Evolutionary conservation across 2,329 filamentous ascomycete genomes (phyloP), one percentile per base, ranked within the genome.

Genomic region (Cordyceps javanica): DNA sequence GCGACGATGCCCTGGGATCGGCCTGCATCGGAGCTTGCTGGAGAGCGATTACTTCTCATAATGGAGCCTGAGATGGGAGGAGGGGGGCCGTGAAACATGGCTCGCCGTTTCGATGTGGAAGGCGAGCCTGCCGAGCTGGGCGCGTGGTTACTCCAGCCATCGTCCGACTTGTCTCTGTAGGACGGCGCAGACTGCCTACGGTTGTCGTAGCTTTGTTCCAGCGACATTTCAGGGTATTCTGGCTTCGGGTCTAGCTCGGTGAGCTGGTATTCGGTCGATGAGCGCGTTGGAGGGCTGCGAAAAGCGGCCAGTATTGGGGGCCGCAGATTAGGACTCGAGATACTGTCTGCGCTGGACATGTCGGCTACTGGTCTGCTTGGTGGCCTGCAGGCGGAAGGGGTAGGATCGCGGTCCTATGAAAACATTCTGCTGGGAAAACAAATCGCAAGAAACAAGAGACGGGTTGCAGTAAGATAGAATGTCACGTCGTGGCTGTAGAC

Each of bases 11-110:
- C 59, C 55, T 21, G 57, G 55, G 32, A 65, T 52, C 9, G 65
- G 46, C 2, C 61, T 55, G 19, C 62, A 60, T 61, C n/a, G 49
- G 3, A 62, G 62, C 32, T 59, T 61, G 7, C 48, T 14, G 14
- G 54, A 10, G 51, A 55, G 49, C 51, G 61, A 59, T 59, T 62
- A n/a, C 62, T 63, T 2, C 76, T 55, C 21, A 76, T 59, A 3
- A 72, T 69, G 0, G 79, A 80, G 6, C 68, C 62, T 1, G 76
- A 72, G 57, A 82, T 81, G 4, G 79, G 79, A 1, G 79, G 77
- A 0, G 79, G 79, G 0, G 79, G 79, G 1, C 78, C 77, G 2
- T 69, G 64, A 58, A 81, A 82, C 45, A 81, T 70, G 3, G 68
- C 60, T 13, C 65, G 70, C 9, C 62, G 62, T 50, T 66, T 71